Base-by-base conservation (phyloP, 805 yeast species). In the Yarrowia alimentaria region DNA sequence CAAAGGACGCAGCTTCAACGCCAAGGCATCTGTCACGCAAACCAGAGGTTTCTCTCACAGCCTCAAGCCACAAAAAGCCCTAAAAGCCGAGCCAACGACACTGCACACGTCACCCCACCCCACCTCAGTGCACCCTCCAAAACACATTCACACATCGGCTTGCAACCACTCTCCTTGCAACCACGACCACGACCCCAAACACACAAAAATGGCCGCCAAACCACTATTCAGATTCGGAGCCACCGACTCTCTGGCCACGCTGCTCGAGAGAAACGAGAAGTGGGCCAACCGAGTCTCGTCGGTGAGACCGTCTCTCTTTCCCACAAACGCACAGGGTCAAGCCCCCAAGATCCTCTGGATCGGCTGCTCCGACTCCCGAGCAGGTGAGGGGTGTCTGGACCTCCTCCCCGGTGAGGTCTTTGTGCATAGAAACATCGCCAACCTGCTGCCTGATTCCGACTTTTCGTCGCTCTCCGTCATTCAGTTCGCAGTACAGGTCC, bases 341-440 rank as follows among this genome's bases (percentile, higher is more conserved):
- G 64, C 78, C n/a, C 98, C 98, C 14, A 93, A 87, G 67, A 87
- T 96, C 4, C 69, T 91, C 42, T 89, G 96, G 90, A 83, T 90
- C 54, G 95, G 96, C 3, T 90, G 98, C 64, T 82, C 94, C 3
- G 98, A 90, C 65, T 86, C 96, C 2, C 79, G 98, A 59, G 83
- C 86, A 53, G 85, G 89, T 57, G 97, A 90, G 63, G 73, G 76
- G 33, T 80, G 87, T 51, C 73, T 88, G 19, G 81, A 76, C 43
- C 79, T 88, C n/a, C 70, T 80, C 18, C 96, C 96, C 1, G 98
- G 98, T 47, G 96, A 90, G 65, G 78, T 88, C 6, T 90, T 90
- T 69, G 84, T 89, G 3, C 85, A 85, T 63, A 79, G 96, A 63
- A 88, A 88, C 60, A 85, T 90, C 54, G 96, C 95, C 42, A 90